Percentiles rank a stretch among this genome's conserved stretches.
Evolutionary conservation across 2,329 filamentous ascomycete genomes (phyloP).

Genomic region (Alternaria angustiovoidea): DNA sequence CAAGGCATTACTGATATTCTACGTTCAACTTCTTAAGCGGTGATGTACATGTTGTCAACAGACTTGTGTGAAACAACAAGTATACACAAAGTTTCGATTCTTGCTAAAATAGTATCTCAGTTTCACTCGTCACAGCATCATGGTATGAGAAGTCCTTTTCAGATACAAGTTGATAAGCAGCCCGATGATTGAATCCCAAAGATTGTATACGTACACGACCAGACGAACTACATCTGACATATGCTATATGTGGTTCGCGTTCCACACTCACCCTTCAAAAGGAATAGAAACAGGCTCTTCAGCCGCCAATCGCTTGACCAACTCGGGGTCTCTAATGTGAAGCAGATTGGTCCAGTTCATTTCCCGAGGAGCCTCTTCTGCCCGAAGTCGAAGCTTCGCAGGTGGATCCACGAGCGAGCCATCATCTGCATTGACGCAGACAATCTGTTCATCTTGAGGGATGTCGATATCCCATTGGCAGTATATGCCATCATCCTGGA

Average conservation of each 20-base stretch:
- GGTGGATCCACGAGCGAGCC: not conserved
- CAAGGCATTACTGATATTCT: not conserved
- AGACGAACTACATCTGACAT: not conserved
- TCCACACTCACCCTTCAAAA: not conserved
- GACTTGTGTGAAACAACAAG: not conserved
- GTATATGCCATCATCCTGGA: not conserved
- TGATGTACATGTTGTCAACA: not conserved
- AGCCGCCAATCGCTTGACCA: not conserved
- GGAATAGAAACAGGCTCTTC: not conserved
- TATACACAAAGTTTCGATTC: not conserved
- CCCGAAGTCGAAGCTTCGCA: not conserved
- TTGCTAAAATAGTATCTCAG: not conserved
- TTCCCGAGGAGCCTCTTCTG: not conserved
- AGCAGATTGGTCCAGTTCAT: not conserved
- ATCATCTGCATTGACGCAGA: not conserved
- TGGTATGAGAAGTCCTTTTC: not conserved
- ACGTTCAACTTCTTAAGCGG: not conserved
- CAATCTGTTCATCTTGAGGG: not conserved
- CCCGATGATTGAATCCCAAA: not conserved
- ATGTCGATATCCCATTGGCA: not conserved
- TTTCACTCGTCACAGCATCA: not conserved
- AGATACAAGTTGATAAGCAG: not conserved
- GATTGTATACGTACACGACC: not conserved
- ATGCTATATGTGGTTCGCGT: not conserved
- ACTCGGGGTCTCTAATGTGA: not conserved